A percentile compares a stretch with the other conserved stretches of the same genome.
These are phyloP conservation scores for Hypoxylon cercidicola DNA, from an alignment of 495 filamentous ascomycete species.

Conservation along the genomic window DNA sequence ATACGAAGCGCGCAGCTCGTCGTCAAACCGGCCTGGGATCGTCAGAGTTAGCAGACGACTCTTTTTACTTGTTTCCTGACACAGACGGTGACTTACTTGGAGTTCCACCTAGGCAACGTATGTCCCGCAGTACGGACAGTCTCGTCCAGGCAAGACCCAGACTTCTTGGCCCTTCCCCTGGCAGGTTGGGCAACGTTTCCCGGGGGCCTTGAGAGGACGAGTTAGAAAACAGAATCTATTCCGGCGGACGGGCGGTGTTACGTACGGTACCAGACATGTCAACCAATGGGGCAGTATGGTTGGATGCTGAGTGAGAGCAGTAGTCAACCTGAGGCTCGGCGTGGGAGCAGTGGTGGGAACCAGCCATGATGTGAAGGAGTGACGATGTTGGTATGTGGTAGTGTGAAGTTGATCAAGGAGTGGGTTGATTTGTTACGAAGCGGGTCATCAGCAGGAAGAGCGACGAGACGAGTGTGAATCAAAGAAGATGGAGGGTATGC, in stretches of 20 bases:
- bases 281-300: slow-evolving; percentile 25
- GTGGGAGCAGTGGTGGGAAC: slow-evolving; percentile 31
- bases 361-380: slow-evolving; percentile 22
- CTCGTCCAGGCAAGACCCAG: slow-evolving; percentile 61
- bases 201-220: slow-evolving; percentile 25
- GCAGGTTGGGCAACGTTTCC: slow-evolving; percentile 47
- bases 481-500: slow-evolving; percentile 34
- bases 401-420: slow-evolving; percentile 21
- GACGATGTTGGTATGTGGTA: slow-evolving; percentile 1
- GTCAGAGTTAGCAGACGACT: slow-evolving; percentile 15
- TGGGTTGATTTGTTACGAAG: slow-evolving; percentile 17
- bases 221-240: slow-evolving; percentile 18
- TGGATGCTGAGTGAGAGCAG: slow-evolving; percentile 21
- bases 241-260: slow-evolving; percentile 13
- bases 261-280: slow-evolving; percentile 41
- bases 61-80: slow-evolving; percentile 1
- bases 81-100: slow-evolving; percentile 20
- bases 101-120: slow-evolving; percentile 34
- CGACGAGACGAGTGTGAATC: slow-evolving; percentile 27
- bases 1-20: slow-evolving; percentile 9
- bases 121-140: slow-evolving; percentile 59
- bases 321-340: slow-evolving; percentile 12
- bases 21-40: slow-evolving; percentile 12
- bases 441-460: slow-evolving; percentile 6
- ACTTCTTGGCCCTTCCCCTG: slow-evolving; percentile 58